A percentile compares a stretch with the other conserved stretches of the same genome.
These are phyloP conservation scores for Trichoderma endophyticum DNA, from an alignment of 2,329 filamentous ascomycete species.

Conservation along the genomic window DNA sequence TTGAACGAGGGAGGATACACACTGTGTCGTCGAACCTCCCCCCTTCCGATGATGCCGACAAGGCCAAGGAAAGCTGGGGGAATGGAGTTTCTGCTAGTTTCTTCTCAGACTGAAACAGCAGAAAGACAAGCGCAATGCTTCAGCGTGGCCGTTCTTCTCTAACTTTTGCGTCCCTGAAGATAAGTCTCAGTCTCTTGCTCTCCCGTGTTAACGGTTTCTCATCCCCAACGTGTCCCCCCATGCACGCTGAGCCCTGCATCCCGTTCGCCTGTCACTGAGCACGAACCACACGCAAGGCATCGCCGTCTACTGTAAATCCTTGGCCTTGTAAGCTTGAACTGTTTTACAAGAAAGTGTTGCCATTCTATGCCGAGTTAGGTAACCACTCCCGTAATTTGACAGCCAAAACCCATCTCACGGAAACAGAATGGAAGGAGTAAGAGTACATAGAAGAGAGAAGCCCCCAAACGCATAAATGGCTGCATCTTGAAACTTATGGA, in stretches of 20 bases:
- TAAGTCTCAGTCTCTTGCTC: background rate
- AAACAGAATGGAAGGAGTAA: background rate
- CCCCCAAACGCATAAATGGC: background rate
- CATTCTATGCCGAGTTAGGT: background rate
- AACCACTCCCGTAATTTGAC: background rate
- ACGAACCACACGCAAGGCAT: conserved; percentile 1
- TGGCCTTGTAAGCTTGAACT: background rate
- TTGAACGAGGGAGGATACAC: background rate
- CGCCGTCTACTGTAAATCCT: background rate
- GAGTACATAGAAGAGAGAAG: background rate
- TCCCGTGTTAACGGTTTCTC: background rate
- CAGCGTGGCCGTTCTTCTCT: background rate
- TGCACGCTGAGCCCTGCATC: background rate
- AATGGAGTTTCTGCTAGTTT: conserved; percentile 10
- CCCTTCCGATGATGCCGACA: conserved; percentile 1
- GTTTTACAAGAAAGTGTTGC: background rate
- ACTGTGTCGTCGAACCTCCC: background rate
- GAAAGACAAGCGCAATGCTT: background rate
- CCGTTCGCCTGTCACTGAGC: background rate
- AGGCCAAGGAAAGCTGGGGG: background rate
- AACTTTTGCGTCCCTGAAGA: background rate
- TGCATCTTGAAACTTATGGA: conserved; percentile 6
- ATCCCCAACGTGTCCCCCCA: background rate
- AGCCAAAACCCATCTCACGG: background rate
- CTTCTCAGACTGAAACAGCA: background rate